Conservation (phyloP, 2,329 filamentous ascomycete species). For the Polytolypa hystricis region DNA sequence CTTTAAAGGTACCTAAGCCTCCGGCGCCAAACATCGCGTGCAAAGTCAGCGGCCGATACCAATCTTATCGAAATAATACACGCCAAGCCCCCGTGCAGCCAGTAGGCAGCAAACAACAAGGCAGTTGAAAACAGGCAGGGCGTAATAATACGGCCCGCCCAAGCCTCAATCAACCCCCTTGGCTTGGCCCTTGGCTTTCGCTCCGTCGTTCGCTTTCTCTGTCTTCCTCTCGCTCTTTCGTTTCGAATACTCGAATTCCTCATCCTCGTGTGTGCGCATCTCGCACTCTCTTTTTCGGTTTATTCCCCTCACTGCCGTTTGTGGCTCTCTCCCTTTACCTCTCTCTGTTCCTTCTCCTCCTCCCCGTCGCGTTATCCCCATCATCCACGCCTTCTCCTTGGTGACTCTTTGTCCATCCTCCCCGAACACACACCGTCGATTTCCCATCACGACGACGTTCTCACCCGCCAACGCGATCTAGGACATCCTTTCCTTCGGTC, state of each 20-base stretch:
- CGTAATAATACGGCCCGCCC: too few species aligned
- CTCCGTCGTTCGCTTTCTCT: constrained; percentile 15
- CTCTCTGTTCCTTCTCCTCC: constrained; percentile 7
- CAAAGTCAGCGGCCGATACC: too few species aligned
- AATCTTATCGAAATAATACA: not conserved
- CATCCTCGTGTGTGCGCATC: too few species aligned
- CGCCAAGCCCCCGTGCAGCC: not conserved
- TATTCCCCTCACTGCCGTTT: not conserved
- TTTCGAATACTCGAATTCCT: not conserved
- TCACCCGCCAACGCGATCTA: constrained; percentile 92
- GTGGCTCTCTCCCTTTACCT: not conserved
- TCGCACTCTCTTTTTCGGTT: not conserved
- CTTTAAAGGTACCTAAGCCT: too few species aligned
- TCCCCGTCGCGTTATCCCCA: too few species aligned
- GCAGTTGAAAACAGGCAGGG: not conserved
- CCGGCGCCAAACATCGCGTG: too few species aligned
- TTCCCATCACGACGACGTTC: constrained; percentile 55
- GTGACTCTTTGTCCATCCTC: not conserved
- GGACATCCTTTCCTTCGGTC: too few species aligned
- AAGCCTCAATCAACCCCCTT: too few species aligned
- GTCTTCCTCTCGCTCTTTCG: constrained; percentile 15
- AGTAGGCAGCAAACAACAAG: not conserved
- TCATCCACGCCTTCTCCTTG: constrained; percentile 1
- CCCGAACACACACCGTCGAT: constrained; percentile 1
- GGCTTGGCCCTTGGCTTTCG: too few species aligned